Base-by-base conservation (phyloP, 179 eudicot genomes). In the Beta macrorhiza region DNA sequence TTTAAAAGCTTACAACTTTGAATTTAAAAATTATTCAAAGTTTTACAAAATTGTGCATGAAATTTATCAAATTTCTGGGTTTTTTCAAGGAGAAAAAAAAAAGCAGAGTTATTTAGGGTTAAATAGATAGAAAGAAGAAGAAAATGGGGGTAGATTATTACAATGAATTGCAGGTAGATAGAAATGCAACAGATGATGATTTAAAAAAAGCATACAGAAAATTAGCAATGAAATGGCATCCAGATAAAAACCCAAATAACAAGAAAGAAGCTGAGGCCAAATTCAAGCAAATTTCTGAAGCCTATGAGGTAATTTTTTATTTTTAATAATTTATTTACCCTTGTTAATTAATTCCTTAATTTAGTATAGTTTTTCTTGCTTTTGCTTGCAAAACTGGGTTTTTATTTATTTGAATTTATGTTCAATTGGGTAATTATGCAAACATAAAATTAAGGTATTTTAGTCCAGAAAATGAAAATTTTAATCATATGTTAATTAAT, bases 191-290 rank as follows among this genome's bases (percentile, higher is more conserved):
- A 32, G 91, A 90, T 10, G 90, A 88, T 57, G 92, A 88, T 87
- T 63, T 90, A 45, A 88, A 87, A 74, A 90, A 90, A 19, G 84
- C 92, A n/a, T 88, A 88, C 42, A 74, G 90, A 74, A 90, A 84
- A 85, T 81, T 88, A 82, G 91, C 90, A 0, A 87, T 90, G 92
- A 90, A 83, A 88, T 90, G 92, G 89, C 92, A 90, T 76, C 92
- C 90, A 51, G 92, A 90, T 81, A 90, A 90, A 76, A 90, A 90
- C 67, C 92, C 91, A 51, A 86, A 62, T 75, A 70, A 82, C 77
- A 90, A 89, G 76, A 86, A 81, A 67, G 88, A 88, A 62, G 92
- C 91, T 67, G 92, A 90, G 82, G 88, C 90, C 74, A 87, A 87
- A 83, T 90, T 90, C 77, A 90, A 89, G 79, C 82, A 88, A 84